These are phyloP conservation scores for Eutrema yunnanense DNA, from an alignment of 345 rosid species.

Conservation along the genomic window DNA sequence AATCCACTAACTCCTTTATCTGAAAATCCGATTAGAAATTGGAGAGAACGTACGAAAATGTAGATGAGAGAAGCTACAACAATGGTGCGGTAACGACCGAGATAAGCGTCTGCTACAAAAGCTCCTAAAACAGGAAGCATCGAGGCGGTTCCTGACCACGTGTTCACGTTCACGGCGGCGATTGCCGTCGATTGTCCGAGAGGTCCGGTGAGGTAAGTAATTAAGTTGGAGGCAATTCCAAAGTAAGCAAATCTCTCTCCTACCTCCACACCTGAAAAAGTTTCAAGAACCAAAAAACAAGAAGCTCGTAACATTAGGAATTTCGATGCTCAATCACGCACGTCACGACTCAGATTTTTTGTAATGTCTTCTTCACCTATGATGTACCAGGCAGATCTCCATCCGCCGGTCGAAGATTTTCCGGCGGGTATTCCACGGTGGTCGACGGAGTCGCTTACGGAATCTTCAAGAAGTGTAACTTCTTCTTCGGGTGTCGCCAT, in stretches of 20 bases:
- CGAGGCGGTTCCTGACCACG: slow-evolving; percentile 42
- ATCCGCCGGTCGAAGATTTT: slow-evolving; percentile 23
- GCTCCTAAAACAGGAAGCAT: slow-evolving; percentile 47
- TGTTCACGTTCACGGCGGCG: slow-evolving; percentile 46
- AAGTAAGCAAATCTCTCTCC: slow-evolving; percentile 47
- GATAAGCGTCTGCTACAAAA: slow-evolving; percentile 44
- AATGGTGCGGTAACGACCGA: slow-evolving; percentile 48
- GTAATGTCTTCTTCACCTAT: slow-evolving; percentile 2
- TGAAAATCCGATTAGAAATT: neutral
- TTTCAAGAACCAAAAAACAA: neutral
- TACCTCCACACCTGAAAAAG: slow-evolving; percentile 34
- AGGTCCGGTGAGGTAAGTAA: slow-evolving; percentile 45
- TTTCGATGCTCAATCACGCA: neutral
- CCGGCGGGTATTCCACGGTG: slow-evolving; percentile 20
- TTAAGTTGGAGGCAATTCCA: slow-evolving; percentile 40
- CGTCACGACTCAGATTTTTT: neutral
- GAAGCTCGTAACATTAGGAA: neutral
- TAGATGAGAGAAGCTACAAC: slow-evolving; percentile 39
- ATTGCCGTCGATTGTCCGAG: slow-evolving; percentile 42
- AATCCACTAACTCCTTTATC: too few relatives aligned
- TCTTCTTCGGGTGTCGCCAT: slow-evolving; percentile 9
- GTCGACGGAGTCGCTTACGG: slow-evolving; percentile 15
- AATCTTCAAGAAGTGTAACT: slow-evolving; percentile 6
- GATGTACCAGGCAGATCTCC: slow-evolving; percentile 27
- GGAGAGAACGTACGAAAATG: slow-evolving; percentile 26